Base-by-base conservation (phyloP, 2,329 filamentous ascomycete genomes). In the Sodiomyces alkalinus region DNA sequence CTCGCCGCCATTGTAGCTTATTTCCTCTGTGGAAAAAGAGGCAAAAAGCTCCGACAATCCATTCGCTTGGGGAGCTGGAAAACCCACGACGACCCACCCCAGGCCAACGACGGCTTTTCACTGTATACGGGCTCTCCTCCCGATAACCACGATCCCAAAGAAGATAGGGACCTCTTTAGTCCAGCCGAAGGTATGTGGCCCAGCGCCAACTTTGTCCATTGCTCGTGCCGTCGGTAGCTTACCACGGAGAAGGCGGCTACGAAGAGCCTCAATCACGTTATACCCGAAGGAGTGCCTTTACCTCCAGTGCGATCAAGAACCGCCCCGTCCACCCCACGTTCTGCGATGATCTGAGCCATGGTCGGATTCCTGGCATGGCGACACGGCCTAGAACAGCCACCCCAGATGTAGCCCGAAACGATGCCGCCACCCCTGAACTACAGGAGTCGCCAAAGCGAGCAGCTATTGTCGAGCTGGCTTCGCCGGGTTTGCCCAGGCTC, bases 181-280 rank as follows among this genome's bases (percentile, higher is more conserved):
- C 49, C 54, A 8, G 61, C 60, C 44, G 56, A 58, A 48, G 58
- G 47, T 34, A 20, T 28, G 10, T 24, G 5, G 9, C 6, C 17
- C 13, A 4, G 4, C 26, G 6, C 16, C 26, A n/a, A 11, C 15
- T 17, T n/a, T 5, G 4, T 7, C 1, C 17, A 26, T 9, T 6
- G 4, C 12, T n/a, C 10, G 17, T 12, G 13, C 17, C 11, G 15
- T 15, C 25, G 14, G 11, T 14, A 17, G 12, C 33, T 36, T 12
- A 37, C 14, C 7, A 22, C 26, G 19, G n/a, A 18, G 11, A 14
- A 38, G 35, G 27, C 14, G 30, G 23, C 18, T 37, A 35, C 12
- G 35, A 36, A 18, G 34, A 33, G 22, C 33, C 35, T 4, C 29
- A 35, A 13, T 30, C 29, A 22, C 36, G 30, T 12, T 38, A 32